These are phyloP conservation scores for Sporothrix humicola DNA, from an alignment of 2,329 filamentous ascomycete species.

Conservation along the genomic window DNA sequence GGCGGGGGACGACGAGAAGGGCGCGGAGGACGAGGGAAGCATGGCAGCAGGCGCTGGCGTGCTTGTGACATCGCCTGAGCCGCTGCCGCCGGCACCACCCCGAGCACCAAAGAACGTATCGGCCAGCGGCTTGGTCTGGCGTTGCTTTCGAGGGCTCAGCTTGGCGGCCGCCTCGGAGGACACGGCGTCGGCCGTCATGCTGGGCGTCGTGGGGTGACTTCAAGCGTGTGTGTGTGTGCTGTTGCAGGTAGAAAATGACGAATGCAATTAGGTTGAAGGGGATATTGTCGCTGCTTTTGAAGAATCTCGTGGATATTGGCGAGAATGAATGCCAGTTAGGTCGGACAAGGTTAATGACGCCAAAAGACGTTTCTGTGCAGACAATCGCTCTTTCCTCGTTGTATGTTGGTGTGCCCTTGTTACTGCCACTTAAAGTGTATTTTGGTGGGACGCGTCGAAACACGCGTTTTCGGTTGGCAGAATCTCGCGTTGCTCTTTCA, in stretches of 20 bases:
- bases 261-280: too few species aligned
- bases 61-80: constrained; percentile 43
- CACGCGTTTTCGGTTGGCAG: constrained; percentile 36
- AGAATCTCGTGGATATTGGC: neutral
- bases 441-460: constrained; percentile 35
- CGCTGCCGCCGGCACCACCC: neutral
- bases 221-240: neutral
- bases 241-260: neutral
- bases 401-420: neutral
- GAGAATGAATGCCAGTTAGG: neutral
- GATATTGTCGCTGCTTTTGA: too few species aligned
- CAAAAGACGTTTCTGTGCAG: neutral
- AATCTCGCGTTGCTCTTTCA: constrained; percentile 29
- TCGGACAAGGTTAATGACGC: neutral
- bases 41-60: constrained; percentile 38
- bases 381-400: neutral
- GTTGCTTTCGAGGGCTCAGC: constrained; percentile 41
- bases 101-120: constrained; percentile 48
- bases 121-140: constrained; percentile 43
- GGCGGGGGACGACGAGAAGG: constrained; percentile 87
- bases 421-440: constrained; percentile 24
- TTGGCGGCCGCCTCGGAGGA: constrained; percentile 34
- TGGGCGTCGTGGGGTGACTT: neutral
- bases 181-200: constrained; percentile 40
- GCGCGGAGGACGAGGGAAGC: constrained; percentile 56